Evolutionary conservation across 305 asterid species (phyloP).

Genomic region (Fraxinus dipetala): DNA sequence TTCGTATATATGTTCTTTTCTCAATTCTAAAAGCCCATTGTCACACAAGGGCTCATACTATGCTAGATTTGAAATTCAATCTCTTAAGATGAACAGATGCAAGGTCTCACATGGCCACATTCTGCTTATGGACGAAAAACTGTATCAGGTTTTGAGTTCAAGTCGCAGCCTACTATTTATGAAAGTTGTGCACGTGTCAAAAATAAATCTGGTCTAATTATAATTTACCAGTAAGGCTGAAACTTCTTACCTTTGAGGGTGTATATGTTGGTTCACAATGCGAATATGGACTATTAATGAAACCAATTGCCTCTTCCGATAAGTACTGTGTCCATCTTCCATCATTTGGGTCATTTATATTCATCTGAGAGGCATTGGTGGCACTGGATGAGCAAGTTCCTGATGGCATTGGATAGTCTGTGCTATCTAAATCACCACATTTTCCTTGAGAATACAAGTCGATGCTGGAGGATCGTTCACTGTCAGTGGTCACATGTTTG

Average conservation of each 20-base stretch:
- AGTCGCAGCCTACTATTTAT: no score
- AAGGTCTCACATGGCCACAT: no score
- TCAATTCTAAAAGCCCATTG: not conserved
- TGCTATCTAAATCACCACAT: conserved; percentile 40
- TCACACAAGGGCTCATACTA: no score
- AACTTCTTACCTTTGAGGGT: conserved; percentile 44
- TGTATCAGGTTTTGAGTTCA: no score
- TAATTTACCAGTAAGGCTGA: not conserved
- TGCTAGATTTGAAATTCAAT: no score
- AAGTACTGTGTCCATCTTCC: conserved; percentile 60
- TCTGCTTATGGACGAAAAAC: no score
- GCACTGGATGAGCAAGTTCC: conserved; percentile 18
- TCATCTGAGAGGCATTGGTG: conserved; percentile 24
- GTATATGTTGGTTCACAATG: conserved; percentile 25
- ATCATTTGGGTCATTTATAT: conserved; percentile 30
- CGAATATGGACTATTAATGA: conserved; percentile 33
- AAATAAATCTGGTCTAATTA: not conserved
- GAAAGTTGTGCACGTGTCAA: no score
- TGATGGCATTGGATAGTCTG: conserved; percentile 32
- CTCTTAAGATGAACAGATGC: no score
- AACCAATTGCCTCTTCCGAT: conserved; percentile 47
- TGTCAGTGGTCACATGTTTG: conserved; percentile 39
- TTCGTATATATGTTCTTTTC: not conserved
- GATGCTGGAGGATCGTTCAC: conserved; percentile 57
- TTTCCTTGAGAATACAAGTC: conserved; percentile 44